phyloP scores from a whole-genome alignment of 164 flowering plant genomes.

The Tetrastigma voinierianum region DNA sequence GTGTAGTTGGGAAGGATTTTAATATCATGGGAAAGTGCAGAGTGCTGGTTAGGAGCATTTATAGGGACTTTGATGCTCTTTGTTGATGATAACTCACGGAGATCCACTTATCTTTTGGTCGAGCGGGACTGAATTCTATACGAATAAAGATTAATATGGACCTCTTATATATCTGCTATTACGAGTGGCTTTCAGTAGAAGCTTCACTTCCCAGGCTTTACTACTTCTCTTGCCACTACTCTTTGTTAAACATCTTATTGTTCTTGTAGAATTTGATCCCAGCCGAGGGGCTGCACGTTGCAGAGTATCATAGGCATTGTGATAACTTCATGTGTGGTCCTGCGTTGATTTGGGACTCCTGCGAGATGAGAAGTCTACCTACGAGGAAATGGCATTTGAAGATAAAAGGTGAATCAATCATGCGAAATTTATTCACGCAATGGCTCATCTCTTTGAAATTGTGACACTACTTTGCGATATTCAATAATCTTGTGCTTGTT shows the following conservation, averaged over 20 bases:
- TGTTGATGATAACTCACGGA: conserved; percentile 56
- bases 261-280: conserved; percentile 54
- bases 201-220: conserved; percentile 19
- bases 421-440: background rate
- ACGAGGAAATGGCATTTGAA: conserved; percentile 43
- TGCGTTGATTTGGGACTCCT: conserved; percentile 32
- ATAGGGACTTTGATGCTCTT: conserved; percentile 18
- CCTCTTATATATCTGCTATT: conserved; percentile 86
- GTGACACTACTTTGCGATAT: no score
- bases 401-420: conserved; percentile 43
- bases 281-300: conserved; percentile 47
- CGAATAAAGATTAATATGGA: conserved; percentile 68
- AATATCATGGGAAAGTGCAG: conserved; percentile 60
- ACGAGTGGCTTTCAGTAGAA: conserved; percentile 76
- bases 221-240: background rate
- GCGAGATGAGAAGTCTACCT: conserved; percentile 43
- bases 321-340: conserved; percentile 31
- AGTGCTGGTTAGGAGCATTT: conserved; percentile 39
- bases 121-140: conserved; percentile 74
- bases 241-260: background rate
- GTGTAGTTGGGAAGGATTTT: conserved; percentile 39
- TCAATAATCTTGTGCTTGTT: no score
- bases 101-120: conserved; percentile 79
- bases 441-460: background rate
- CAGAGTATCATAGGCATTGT: conserved; percentile 74